Conservation (phyloP, 352 stramenopile genomes). For the Hyaloperonospora brassicae region DNA sequence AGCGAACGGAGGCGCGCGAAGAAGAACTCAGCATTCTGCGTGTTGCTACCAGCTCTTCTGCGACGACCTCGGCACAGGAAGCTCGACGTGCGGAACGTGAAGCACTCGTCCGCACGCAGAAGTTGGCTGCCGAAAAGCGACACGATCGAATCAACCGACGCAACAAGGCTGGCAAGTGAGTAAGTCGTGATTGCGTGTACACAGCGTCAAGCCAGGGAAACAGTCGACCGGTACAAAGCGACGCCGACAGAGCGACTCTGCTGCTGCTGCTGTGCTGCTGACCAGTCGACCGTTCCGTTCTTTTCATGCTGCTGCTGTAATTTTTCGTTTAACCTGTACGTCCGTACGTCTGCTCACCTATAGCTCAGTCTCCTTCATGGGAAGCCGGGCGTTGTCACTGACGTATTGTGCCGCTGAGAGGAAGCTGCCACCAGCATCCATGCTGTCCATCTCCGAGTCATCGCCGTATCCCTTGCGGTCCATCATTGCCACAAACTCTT, state of each 20-base stretch:
- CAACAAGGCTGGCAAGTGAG: slow-evolving; percentile 42
- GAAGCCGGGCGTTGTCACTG: slow-evolving; percentile 13
- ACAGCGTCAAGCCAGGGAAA: not conserved
- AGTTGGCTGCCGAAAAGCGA: slow-evolving; percentile 63
- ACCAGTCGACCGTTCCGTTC: not conserved
- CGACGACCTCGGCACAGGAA: slow-evolving; percentile 32
- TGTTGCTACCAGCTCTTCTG: slow-evolving; percentile 12
- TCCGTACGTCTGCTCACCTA: slow-evolving; percentile 21
- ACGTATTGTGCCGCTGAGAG: slow-evolving; percentile 38
- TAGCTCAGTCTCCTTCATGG: slow-evolving; percentile 72
- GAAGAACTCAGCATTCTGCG: slow-evolving; percentile 68
- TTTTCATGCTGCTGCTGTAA: slow-evolving; percentile 7
- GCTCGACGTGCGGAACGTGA: slow-evolving; percentile 56
- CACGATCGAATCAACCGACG: slow-evolving; percentile 73
- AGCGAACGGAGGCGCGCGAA: slow-evolving; percentile 52
- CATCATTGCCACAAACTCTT: slow-evolving; percentile 91
- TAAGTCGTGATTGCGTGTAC: not conserved
- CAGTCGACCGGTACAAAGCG: not conserved
- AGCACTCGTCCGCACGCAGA: slow-evolving; percentile 49
- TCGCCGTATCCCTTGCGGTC: slow-evolving; percentile 77
- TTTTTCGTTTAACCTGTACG: slow-evolving; percentile 12
- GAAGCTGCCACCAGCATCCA: slow-evolving; percentile 47
- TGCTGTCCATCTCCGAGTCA: slow-evolving; percentile 59
- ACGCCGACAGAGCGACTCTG: slow-evolving; percentile 3
- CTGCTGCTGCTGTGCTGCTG: slow-evolving; percentile 4